Evolutionary conservation across 2,329 filamentous ascomycete species (phyloP).

Genomic region (Juglanconis sp.): DNA sequence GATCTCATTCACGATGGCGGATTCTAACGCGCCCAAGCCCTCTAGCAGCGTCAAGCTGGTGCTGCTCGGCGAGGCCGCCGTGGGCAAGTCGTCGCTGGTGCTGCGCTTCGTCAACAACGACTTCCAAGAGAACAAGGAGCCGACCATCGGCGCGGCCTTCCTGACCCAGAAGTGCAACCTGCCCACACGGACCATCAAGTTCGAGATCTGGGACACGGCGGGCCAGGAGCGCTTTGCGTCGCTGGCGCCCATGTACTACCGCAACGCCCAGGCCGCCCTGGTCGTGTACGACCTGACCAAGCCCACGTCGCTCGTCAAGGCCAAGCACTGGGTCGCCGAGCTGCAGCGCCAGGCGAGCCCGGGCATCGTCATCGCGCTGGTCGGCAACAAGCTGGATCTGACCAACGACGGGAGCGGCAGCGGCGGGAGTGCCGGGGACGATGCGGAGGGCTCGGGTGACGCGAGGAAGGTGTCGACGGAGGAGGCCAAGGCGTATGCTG

Average conservation of each 20-base stretch:
- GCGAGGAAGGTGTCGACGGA: slow-evolving; percentile 86
- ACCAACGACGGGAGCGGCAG: slow-evolving; percentile 57
- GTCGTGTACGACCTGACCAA: slow-evolving; percentile 99
- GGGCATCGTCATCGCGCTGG: slow-evolving; percentile 93
- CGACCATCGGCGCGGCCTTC: slow-evolving; percentile 97
- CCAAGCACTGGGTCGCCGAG: slow-evolving; percentile 98
- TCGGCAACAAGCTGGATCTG: slow-evolving; percentile 95
- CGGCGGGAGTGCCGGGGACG: slow-evolving; percentile 46
- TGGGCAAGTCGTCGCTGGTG: slow-evolving; percentile 98
- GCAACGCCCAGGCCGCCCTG: slow-evolving; percentile 94
- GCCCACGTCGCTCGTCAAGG: slow-evolving; percentile 90
- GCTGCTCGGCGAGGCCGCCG: slow-evolving; percentile 92
- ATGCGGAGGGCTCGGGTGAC: slow-evolving; percentile 63
- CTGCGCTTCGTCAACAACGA: slow-evolving; percentile 99
- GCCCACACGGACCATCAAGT: slow-evolving; percentile 86
- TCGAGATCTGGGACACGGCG: slow-evolving; percentile 97
- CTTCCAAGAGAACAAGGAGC: slow-evolving; percentile 99
- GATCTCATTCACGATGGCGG: slow-evolving; percentile 56
- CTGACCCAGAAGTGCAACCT: slow-evolving; percentile 98
- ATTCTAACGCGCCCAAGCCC: slow-evolving; percentile 78
- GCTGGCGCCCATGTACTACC: slow-evolving; percentile 98
- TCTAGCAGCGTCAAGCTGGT: slow-evolving; percentile 99
- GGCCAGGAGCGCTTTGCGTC: slow-evolving; percentile 97
- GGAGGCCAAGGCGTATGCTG: slow-evolving; percentile 88
- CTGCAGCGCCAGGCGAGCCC: slow-evolving; percentile 93